Evolutionary conservation across 345 rosid genomes (phyloP), one percentile per base, ranked within the genome.

Genomic region (Arabis hirsuta): DNA sequence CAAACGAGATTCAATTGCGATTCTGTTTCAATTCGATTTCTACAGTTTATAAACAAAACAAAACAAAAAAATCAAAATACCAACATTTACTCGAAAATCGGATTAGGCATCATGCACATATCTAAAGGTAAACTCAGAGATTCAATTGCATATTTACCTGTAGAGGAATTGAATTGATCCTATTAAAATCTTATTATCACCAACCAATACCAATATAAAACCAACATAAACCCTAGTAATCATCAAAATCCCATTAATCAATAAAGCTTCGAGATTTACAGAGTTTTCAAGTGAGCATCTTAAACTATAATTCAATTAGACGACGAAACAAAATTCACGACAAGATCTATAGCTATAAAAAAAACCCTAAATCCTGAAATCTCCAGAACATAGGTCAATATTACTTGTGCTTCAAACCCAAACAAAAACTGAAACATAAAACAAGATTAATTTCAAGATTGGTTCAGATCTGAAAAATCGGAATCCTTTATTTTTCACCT

Each of bases 391-490:
- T 8, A 29, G 20, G 1, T 4, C 7, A 22, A 41, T 7, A 12
- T 12, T 22, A 12, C 12, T 7, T 0, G 34, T 0, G 8, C 22
- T 47, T 38, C 48, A 29, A 7, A 26, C 7, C 34, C 5, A 46
- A 22, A 22, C 0, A 7, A 60, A 38, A 60, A 9, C 13, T 32
- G 12, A 47, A 19, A 26, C 6, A 9, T 6, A 26, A 36, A 48
- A 22, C 51, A 16, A 41, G 27, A 43, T 9, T 9, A 19, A 43
- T 9, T 5, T 16, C 7, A 31, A 44, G 36, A 45, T 5, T 12
- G n/a, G 2, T 14, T 74, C 82, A 79, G 90, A 86, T 84, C 88
- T 81, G 80, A 79, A 52, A 52, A 32, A 4, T 19, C 5, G 2
- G 9, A 36, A 38, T 57, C 26, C 42, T 12, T 8, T 4, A 3